Conservation (phyloP, 192 early-diverging fungal species). For the Chytriomyces confervae region DNA sequence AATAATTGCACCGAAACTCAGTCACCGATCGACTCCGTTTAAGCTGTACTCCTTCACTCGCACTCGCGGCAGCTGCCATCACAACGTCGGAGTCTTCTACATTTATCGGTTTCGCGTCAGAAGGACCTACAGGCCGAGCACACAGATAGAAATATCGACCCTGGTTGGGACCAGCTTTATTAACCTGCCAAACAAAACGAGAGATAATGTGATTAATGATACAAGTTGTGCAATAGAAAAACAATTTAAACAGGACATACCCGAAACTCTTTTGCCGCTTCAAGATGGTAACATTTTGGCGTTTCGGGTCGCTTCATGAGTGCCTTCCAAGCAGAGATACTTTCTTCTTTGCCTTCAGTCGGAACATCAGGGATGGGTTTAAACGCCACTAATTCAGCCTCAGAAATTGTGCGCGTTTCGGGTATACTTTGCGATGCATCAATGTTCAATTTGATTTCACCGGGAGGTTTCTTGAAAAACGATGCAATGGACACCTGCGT, state of each 20-base stretch:
- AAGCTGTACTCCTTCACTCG: background rate
- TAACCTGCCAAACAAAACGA: conserved; percentile 39
- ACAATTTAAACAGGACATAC: conserved; percentile 42
- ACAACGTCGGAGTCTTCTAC: background rate
- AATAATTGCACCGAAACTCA: conserved; percentile 53
- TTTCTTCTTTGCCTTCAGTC: background rate
- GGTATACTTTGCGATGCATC: background rate
- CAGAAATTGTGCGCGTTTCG: conserved; percentile 13
- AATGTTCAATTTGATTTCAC: background rate
- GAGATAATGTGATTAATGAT: no score
- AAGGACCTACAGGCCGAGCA: conserved; percentile 56
- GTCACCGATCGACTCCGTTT: conserved; percentile 36
- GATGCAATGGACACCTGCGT: background rate
- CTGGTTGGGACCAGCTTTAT: conserved; percentile 74
- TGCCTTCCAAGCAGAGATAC: conserved; percentile 60
- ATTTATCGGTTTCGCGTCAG: conserved; percentile 17
- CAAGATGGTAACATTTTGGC: conserved; percentile 71
- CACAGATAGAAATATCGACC: conserved; percentile 73
- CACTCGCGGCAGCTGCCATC: background rate
- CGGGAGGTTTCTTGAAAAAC: background rate
- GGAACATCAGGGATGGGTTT: background rate
- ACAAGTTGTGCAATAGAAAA: no score
- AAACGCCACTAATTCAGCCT: background rate
- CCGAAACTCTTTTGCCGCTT: conserved; percentile 64
- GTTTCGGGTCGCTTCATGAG: conserved; percentile 54